phyloP scores from a whole-genome alignment of 129 eudicot genomes.

The carrot (Daucus carota) region DH1_v3.0 NC_030389.2:26294001-26294500 shows the following conservation, averaged over 20 bases:
- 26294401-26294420: too few species aligned
- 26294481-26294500: background rate
- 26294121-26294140: background rate
- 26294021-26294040: slow-evolving; percentile 6
- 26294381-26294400: slow-evolving; percentile 18
- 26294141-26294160: background rate
- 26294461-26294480: background rate
- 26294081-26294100: background rate
- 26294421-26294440: too few species aligned
- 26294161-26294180: slow-evolving; percentile 19
- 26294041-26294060: slow-evolving; percentile 28
- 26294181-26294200: slow-evolving; percentile 22
- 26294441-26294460: background rate
- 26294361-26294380: slow-evolving; percentile 7
- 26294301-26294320: slow-evolving; percentile 27
- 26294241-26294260: slow-evolving; percentile 21
- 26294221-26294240: slow-evolving; percentile 16
- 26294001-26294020: background rate
- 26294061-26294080: slow-evolving; percentile 24
- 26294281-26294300: slow-evolving; percentile 22
- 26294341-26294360: slow-evolving; percentile 25
- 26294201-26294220: slow-evolving; percentile 13
- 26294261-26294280: slow-evolving; percentile 27
- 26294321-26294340: slow-evolving; percentile 18
- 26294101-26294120: background rate